Percentiles rank a stretch among this genome's conserved stretches.
Evolutionary conservation across 352 stramenopile genomes (phyloP).

Genomic region (Pythium dissimile): DNA sequence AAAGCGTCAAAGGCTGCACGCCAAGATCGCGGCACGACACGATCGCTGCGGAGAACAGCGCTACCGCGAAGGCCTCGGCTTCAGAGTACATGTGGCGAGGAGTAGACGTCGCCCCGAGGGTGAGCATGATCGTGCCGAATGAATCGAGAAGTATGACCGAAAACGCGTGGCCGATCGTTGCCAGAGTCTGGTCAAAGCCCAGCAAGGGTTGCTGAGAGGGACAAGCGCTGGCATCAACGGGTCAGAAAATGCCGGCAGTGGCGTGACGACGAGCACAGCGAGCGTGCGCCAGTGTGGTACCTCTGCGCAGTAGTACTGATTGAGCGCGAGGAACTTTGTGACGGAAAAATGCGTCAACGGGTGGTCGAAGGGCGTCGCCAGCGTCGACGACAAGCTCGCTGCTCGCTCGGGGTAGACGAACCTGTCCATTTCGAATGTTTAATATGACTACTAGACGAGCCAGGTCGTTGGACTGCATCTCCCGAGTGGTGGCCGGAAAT

Average conservation of each 20-base stretch:
- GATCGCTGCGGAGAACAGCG: neutral
- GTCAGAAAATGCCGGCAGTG: neutral
- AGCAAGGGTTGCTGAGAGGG: neutral
- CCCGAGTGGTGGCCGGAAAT: too few relatives aligned
- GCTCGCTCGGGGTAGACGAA: too few relatives aligned
- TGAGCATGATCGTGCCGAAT: neutral
- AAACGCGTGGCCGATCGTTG: neutral
- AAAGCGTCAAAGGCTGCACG: neutral
- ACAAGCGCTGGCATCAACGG: neutral
- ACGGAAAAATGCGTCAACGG: neutral
- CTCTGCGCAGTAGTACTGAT: neutral
- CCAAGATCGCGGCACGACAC: neutral
- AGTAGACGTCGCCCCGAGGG: neutral
- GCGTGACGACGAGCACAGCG: neutral
- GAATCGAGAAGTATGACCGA: neutral
- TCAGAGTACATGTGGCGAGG: constrained; percentile 1
- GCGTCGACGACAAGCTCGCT: too few relatives aligned
- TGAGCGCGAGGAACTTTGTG: constrained; percentile 4
- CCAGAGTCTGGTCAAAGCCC: neutral
- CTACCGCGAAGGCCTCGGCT: neutral
- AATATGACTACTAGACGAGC: too few relatives aligned
- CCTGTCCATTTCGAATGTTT: too few relatives aligned
- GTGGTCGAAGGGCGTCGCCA: too few relatives aligned
- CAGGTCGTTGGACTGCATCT: too few relatives aligned
- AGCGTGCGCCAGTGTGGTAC: neutral